Base-by-base conservation (phyloP, 164 flowering plant species). In the Echeveria elegans region DNA sequence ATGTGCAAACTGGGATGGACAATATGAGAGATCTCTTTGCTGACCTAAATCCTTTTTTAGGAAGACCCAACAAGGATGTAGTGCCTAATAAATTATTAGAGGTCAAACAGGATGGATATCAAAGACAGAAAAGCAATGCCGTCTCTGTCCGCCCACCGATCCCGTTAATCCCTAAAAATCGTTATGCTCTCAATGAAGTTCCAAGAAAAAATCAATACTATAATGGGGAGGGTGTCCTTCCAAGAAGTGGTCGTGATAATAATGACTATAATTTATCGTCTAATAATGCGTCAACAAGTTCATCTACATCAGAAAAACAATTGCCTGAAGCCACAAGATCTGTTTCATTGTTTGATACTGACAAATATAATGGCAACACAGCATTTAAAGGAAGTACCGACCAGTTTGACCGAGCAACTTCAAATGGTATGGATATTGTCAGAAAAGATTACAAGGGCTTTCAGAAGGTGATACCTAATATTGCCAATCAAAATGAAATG, bases 21-120 rank as follows among this genome's bases (percentile, higher is more conserved):
- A 89, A 92, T 66, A 56, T 87, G 1, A 83, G 77, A 70, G 76
- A 84, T 74, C 96, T 92, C 61, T 95, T 95, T 81, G 89, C 94
- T 30, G 99, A 95, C 70, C 88, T 95, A 65, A 91, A 95, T 77
- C 99, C 99, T 11, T 87, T 95, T 60, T 88, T 77, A 59, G 76
- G 74, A 73, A 92, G 86, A 53, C 69, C 86, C 66, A 82, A 82
- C 32, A 89, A 83, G 69, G 37, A 24, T 64, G 74, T 69, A 53
- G 58, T 65, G 61, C 87, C 77, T 52, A 82, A 77, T 70, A 82
- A 80, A 56, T 64, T 77, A 14, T 23, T 69, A 11, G 86, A 82
- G 29, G 79, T 68, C 67, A 86, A 82, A 63, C 71, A 77, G 67
- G 82, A 79, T 70, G 96, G 83, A 58, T 63, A 73, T 63, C 90